Base-by-base conservation (phyloP, 768 basidiomycete genomes). In the Tephrocybe sp. region DNA sequence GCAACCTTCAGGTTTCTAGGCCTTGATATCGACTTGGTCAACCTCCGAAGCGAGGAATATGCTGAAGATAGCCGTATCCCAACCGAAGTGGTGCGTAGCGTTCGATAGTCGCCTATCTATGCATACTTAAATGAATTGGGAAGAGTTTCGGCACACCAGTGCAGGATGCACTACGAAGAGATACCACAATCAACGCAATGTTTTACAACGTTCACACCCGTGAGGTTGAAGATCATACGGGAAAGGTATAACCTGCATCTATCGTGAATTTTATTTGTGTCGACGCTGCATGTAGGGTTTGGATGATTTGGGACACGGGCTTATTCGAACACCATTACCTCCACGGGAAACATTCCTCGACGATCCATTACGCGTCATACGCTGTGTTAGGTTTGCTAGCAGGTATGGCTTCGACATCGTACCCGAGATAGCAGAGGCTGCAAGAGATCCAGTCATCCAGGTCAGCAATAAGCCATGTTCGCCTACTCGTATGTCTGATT, bases 121-220 rank as follows among this genome's bases (percentile, higher is more conserved):
- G 15, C 21, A 21, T 10, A 34, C 41, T 15, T 21, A 7, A 20
- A 24, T 14, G 7, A 36, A 36, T 21, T 10, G 33, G 26, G 7
- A 62, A 98, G 96, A 76, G 80, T 28, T 96, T 94, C 50, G 97
- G 97, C 6, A 96, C 95, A 3, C 94, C 96, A 0, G 62, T 89
- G 12, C 80, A 98, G 71, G 97, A 99, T 65, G 94, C 97, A 2
- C 66, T 89, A 42, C 76, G 97, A 46, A 77, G 97, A 61, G 97
- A 99, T 66, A 83, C 89, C 24, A 98, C 97, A 1, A 97, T 99
- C 67, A 99, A 99, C 63, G 75, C 96, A 0, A 73, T 99, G 6
- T 98, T 98, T 71, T 98, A 95, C 72, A 98, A 99, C 58, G 81
- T 99, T 1, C 93, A 97, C 61, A 85, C 87, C 1, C 80, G 84